A percentile compares a stretch with the other conserved stretches of the same genome.
phyloP scores from a whole-genome alignment of 768 basidiomycete genomes.

The Amanita pseudoporphyria region DNA sequence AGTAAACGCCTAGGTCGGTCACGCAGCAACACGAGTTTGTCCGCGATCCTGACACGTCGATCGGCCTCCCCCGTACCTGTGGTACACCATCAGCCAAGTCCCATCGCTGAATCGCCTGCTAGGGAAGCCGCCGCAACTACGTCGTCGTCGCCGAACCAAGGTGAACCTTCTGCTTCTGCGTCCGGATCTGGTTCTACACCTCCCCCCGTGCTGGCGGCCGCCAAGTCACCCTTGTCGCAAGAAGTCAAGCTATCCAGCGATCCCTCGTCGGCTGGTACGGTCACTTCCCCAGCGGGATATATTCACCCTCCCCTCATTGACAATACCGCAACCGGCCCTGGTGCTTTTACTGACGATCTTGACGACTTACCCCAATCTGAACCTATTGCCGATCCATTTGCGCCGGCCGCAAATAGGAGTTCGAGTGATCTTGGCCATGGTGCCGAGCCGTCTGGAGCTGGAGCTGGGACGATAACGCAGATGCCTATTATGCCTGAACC shows the following conservation, averaged over 20 bases:
- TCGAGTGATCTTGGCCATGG: slow-evolving; percentile 10
- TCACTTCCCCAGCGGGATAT: slow-evolving; percentile 15
- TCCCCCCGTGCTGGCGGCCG: slow-evolving; percentile 18
- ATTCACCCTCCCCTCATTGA: slow-evolving; percentile 31
- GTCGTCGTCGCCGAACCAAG: slow-evolving; percentile 17
- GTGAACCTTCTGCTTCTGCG: no score
- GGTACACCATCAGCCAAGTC: slow-evolving; percentile 35
- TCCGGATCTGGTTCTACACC: background rate
- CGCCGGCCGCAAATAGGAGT: slow-evolving; percentile 7
- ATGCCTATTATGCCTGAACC: no score
- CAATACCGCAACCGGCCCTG: slow-evolving; percentile 32
- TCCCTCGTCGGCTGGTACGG: background rate
- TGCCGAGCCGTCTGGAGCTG: slow-evolving; percentile 5
- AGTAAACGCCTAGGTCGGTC: slow-evolving; percentile 15
- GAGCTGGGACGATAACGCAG: background rate
- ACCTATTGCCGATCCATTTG: slow-evolving; percentile 21
- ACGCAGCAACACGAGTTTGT: slow-evolving; percentile 5
- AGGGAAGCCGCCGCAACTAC: slow-evolving; percentile 38
- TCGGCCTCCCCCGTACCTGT: slow-evolving; percentile 17
- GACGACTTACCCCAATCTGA: slow-evolving; percentile 30
- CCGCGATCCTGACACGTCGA: slow-evolving; percentile 9
- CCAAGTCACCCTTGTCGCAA: slow-evolving; percentile 32
- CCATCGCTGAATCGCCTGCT: slow-evolving; percentile 62
- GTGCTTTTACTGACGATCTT: slow-evolving; percentile 42
- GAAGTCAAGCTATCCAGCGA: slow-evolving; percentile 11